Evolutionary conservation across 345 rosid genomes (phyloP), one percentile per base, ranked within the genome.

Genomic region (Salix suchowensis): DNA sequence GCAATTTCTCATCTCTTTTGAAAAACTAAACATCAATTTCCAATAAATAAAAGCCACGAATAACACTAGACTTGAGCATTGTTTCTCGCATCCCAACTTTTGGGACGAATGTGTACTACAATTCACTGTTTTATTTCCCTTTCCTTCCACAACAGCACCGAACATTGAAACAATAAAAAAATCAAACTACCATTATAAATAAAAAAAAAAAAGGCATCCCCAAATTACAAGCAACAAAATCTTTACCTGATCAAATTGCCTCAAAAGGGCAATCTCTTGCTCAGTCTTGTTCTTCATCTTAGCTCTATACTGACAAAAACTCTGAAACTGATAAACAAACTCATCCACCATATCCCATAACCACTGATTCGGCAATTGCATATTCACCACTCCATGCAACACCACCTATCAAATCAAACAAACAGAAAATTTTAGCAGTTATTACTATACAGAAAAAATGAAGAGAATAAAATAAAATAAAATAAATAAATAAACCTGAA

Each of bases 271-370:
- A 78, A 96, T 89, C 78, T 96, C 99, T 80, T 89, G 92, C 84
- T 91, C 98, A 0, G 92, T 91, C 86, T 91, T 91, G 92, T 79
- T 92, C 94, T 92, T 96, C 89, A 91, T 92, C 85, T 93, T 96
- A 37, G 99, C 98, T 73, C 98, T 87, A 79, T 87, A 96, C 74
- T 96, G 99, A 62, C 99, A 96, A 75, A 96, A 96, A 72, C 97
- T 92, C 88, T 93, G 99, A 73, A 96, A 96, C 82, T 96, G 99
- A 80, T 96, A 96, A 6, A 96, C 95, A 88, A 93, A 96, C 89
- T 96, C 99, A 87, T 96, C 98, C 80, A 96, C 98, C 99, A 96
- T 92, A 78, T 96, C 98, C 99, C 99, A 96, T 85, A 96, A 72
- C 98, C 99, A 96, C 87, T 96, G 99, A 71, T 93, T 96, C 1